These are phyloP conservation scores for Nakazawaea siamensis DNA, from an alignment of 805 yeast species.

Conservation along the genomic window DNA sequence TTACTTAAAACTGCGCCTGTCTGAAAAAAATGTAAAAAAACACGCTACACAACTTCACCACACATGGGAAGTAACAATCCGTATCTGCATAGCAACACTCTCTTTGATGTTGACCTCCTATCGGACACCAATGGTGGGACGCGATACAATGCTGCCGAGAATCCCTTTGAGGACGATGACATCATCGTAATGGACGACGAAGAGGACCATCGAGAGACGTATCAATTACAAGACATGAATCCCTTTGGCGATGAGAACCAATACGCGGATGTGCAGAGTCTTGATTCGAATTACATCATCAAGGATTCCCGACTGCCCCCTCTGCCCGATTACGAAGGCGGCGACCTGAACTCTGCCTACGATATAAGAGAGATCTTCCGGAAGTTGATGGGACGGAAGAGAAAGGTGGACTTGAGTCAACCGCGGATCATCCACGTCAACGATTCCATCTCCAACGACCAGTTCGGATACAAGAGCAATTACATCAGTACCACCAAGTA, in stretches of 20 bases:
- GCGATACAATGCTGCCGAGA: slow-evolving; percentile 1
- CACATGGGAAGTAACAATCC: too few species aligned
- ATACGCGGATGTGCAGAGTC: slow-evolving; percentile 6
- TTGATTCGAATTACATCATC: slow-evolving; percentile 9
- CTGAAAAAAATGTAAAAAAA: background rate
- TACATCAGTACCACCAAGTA: slow-evolving; percentile 94
- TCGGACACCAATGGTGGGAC: slow-evolving; percentile 1
- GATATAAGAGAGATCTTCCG: slow-evolving; percentile 10
- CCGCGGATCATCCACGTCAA: slow-evolving; percentile 66
- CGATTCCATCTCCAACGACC: slow-evolving; percentile 45
- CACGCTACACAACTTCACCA: background rate
- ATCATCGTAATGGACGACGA: slow-evolving; percentile 7
- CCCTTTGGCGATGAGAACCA: slow-evolving; percentile 8
- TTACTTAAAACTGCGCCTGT: background rate
- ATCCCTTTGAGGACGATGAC: slow-evolving; percentile 11
- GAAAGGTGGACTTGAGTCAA: slow-evolving; percentile 14
- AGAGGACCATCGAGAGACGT: background rate
- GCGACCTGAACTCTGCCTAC: slow-evolving; percentile 6
- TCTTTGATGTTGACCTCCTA: slow-evolving; percentile 8
- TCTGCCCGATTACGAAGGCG: slow-evolving; percentile 3
- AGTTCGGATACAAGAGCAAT: slow-evolving; percentile 61
- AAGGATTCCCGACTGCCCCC: slow-evolving; percentile 9
- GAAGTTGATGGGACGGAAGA: slow-evolving; percentile 6
- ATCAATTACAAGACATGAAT: slow-evolving; percentile 7
- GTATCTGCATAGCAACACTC: slow-evolving; percentile 7